These are phyloP conservation scores for Pythium dissotocum DNA, from an alignment of 352 stramenopile genomes.

Conservation along the genomic window DNA sequence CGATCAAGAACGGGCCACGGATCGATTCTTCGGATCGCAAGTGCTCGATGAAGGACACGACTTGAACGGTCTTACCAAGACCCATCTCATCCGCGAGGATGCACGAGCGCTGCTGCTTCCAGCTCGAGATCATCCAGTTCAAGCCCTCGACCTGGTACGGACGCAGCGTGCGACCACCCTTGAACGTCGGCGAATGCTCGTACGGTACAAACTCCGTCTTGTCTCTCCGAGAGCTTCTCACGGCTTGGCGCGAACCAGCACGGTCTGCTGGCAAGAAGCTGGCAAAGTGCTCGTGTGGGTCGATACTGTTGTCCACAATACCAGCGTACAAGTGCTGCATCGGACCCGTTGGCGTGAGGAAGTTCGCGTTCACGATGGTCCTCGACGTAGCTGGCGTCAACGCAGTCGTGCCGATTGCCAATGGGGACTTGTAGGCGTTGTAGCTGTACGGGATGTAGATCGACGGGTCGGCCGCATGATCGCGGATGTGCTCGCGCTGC, in stretches of 20 bases:
- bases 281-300: conserved; percentile 87
- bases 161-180: conserved; percentile 79
- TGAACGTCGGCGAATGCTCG: conserved; percentile 87
- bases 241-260: conserved; percentile 19
- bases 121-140: conserved; percentile 90
- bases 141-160: conserved; percentile 86
- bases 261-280: conserved; percentile 73
- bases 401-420: conserved; percentile 48
- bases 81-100: conserved; percentile 93
- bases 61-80: conserved; percentile 95
- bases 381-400: conserved; percentile 25
- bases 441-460: conserved; percentile 76
- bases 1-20: conserved; percentile 82
- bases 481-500: conserved; percentile 31
- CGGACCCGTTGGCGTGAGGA: conserved; percentile 73
- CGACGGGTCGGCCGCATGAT: conserved; percentile 47
- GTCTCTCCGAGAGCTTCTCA: conserved; percentile 17
- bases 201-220: conserved; percentile 87
- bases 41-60: conserved; percentile 92
- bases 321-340: conserved; percentile 88
- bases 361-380: conserved; percentile 46
- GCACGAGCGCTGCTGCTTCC: conserved; percentile 86
- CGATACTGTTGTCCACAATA: conserved; percentile 89
- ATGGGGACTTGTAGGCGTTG: conserved; percentile 55
- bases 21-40: conserved; percentile 82